Evolutionary conservation across 345 rosid species (phyloP), one percentile per base, ranked within the genome.

Genomic region (Camelina neglecta): DNA sequence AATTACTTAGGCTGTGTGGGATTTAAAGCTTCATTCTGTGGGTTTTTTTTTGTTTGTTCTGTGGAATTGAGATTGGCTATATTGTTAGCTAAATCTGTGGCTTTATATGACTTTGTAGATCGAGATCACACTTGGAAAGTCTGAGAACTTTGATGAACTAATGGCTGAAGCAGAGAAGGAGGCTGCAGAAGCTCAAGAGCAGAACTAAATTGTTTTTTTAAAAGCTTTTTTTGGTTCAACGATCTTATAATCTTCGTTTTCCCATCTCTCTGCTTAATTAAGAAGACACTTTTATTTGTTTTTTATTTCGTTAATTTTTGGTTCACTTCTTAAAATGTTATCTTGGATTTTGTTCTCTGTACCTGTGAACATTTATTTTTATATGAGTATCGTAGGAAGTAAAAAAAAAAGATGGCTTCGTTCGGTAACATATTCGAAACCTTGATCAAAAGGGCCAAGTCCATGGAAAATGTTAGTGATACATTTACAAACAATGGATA

Each of bases 81-180:
- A 31, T 39, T 69, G 71, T 7, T 42, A 0, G 36, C 24, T 44
- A 44, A 29, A 11, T 8, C 2, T 48, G 71, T 45, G 12, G 6
- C 6, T 38, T 63, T 26, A 21, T 0, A 24, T 26, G 29, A n/a
- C 45, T 20, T 47, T 77, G 62, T 84, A 93, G 96, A 90, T 90
- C 72, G 98, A 90, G 85, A 93, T 93, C 62, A 36, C 86, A 67
- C 84, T 90, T 66, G 89, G 84, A 3, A 93, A 90, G 87, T 84
- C 90, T 20, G 90, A 87, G 64, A 93, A 93, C 79, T 93, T 93
- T 47, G 98, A 93, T 29, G 96, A 93, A 65, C 63, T 93, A 79
- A 93, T 93, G 96, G 96, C 91, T 0, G 89, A 91, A 20, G 86
- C 89, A 45, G 93, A 87, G 80, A 85, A 85, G 77, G 85, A 85